Percentiles rank a stretch among this genome's conserved stretches.
phyloP scores from a whole-genome alignment of 768 basidiomycete genomes.

The Mrakia gelida region DNA sequence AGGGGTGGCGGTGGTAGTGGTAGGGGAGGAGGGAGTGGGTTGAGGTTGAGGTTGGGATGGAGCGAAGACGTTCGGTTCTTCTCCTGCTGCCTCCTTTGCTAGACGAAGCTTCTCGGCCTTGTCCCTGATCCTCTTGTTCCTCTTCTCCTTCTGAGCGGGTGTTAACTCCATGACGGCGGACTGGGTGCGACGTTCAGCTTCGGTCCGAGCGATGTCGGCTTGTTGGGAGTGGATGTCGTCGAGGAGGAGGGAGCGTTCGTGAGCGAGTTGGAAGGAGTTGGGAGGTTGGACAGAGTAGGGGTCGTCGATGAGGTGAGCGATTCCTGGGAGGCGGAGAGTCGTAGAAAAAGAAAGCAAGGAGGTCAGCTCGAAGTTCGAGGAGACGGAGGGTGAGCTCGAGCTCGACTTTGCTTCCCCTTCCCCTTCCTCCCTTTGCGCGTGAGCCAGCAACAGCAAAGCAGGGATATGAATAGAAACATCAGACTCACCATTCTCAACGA shows the following conservation, averaged over 20 bases:
- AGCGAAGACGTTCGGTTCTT: constrained; percentile 33
- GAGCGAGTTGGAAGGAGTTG: constrained; percentile 45
- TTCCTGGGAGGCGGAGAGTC: constrained; percentile 49
- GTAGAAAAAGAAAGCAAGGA: not conserved
- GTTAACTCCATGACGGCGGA: constrained; percentile 53
- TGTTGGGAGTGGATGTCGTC: constrained; percentile 33
- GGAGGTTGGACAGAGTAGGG: constrained; percentile 52
- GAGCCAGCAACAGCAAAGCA: not conserved
- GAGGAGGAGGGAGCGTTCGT: constrained; percentile 36
- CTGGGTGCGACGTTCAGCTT: constrained; percentile 49
- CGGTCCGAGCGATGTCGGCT: constrained; percentile 31
- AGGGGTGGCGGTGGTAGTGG: constrained; percentile 31
- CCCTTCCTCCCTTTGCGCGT: not conserved
- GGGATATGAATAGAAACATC: not conserved
- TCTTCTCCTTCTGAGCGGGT: constrained; percentile 52
- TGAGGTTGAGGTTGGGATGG: not conserved
- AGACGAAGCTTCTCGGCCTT: constrained; percentile 36
- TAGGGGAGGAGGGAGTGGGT: not conserved
- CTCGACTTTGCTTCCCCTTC: not conserved
- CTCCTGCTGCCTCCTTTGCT: not conserved
- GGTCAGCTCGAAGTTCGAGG: not conserved
- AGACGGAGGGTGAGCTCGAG: not conserved
- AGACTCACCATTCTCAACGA: constrained; percentile 68
- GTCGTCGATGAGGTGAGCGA: constrained; percentile 75
- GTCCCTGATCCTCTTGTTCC: constrained; percentile 52